Percentiles rank a stretch among this genome's conserved stretches.
phyloP scores from a whole-genome alignment of 148 eudicot genomes.

The Fagopyrum homotropicum region DNA sequence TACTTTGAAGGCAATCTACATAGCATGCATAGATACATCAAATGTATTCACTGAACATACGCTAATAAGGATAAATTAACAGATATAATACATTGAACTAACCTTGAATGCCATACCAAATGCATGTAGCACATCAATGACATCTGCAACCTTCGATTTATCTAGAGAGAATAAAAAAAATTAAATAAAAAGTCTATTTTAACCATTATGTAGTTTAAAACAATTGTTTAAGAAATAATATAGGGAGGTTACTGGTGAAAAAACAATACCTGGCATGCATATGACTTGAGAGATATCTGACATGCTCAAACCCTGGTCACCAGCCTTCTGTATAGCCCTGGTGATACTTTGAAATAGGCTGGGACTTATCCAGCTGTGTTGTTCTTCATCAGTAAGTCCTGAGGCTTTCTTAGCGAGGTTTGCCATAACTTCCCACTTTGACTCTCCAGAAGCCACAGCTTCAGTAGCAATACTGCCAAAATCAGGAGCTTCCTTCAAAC shows the following conservation, averaged over 20 bases:
- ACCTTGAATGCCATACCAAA: conserved; percentile 85
- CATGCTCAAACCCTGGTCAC: conserved; percentile 88
- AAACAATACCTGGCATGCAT: conserved; percentile 45
- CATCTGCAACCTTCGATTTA: conserved; percentile 35
- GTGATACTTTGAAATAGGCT: conserved; percentile 46
- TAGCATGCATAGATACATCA: not conserved
- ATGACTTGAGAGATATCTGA: conserved; percentile 46
- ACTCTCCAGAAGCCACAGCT: conserved; percentile 32
- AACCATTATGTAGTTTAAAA: not conserved
- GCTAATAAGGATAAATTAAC: not conserved
- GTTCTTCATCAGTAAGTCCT: conserved; percentile 24
- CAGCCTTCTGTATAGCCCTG: conserved; percentile 66
- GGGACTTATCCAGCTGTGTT: conserved; percentile 26
- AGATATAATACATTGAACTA: conserved; percentile 11
- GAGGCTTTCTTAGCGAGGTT: conserved; percentile 36
- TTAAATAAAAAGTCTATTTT: not conserved
- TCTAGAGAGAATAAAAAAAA: conserved; percentile 31
- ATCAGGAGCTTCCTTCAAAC: conserved; percentile 33
- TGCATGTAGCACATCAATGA: conserved; percentile 63
- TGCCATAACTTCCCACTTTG: conserved; percentile 76
- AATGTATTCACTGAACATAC: not conserved
- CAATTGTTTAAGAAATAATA: not conserved
- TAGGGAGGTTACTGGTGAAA: not conserved
- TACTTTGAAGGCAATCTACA: not conserved
- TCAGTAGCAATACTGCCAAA: conserved; percentile 25